phyloP scores from a whole-genome alignment of 1,284 basidiomycete species.

The Coniferiporia sulphurascens region DNA sequence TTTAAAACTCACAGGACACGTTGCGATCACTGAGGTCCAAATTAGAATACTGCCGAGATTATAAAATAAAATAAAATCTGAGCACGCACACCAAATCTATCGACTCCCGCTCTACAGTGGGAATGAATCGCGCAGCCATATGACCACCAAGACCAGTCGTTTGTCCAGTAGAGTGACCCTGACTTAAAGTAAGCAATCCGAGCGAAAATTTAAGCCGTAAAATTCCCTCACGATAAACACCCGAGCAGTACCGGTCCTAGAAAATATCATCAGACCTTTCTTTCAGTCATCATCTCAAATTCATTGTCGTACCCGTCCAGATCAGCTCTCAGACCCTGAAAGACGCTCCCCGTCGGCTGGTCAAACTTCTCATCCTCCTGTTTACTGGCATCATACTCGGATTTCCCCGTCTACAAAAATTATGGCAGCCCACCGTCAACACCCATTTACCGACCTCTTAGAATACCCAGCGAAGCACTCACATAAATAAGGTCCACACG shows the following conservation, averaged over 20 bases:
- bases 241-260: constrained; percentile 57
- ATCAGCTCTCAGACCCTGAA: constrained; percentile 81
- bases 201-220: background rate
- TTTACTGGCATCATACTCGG: constrained; percentile 77
- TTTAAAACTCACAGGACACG: constrained; percentile 60
- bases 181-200: constrained; percentile 4
- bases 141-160: constrained; percentile 93
- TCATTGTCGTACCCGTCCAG: constrained; percentile 55
- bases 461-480: constrained; percentile 21
- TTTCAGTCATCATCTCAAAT: constrained; percentile 16
- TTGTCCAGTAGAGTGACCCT: constrained; percentile 84
- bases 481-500: constrained; percentile 87
- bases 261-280: background rate
- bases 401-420: constrained; percentile 71
- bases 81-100: constrained; percentile 77
- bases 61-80: constrained; percentile 26
- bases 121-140: constrained; percentile 90
- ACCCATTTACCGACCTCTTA: background rate
- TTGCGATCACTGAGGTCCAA: constrained; percentile 57
- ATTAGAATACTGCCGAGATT: constrained; percentile 22
- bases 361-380: constrained; percentile 59
- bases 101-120: constrained; percentile 95
- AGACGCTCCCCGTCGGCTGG: constrained; percentile 70
- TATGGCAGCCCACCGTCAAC: background rate
- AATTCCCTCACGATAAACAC: constrained; percentile 65